Conservation (phyloP, 176 grass and related monocot species). For the Eragrostis nindensis region DNA sequence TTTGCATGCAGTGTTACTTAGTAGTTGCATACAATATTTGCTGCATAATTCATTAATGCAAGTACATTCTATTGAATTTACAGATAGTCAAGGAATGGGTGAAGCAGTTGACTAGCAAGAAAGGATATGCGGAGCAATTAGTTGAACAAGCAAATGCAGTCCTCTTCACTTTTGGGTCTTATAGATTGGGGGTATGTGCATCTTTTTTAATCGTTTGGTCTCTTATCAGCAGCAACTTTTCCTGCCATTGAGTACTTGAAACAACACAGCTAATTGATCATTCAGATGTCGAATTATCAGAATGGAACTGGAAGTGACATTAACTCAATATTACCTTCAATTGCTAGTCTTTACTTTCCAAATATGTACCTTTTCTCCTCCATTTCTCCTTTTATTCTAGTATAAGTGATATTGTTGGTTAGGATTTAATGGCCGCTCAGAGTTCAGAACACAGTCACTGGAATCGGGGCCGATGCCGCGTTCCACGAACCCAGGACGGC, state of each 20-base stretch:
- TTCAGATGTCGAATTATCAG: constrained; percentile 5
- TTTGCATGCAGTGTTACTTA: not conserved
- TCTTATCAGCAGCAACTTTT: constrained; percentile 27
- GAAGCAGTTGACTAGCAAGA: constrained; percentile 69
- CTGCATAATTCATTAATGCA: constrained; percentile 8
- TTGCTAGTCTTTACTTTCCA: not conserved
- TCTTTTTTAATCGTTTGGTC: not conserved
- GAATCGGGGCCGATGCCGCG: too few species aligned
- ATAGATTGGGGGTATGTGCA: constrained; percentile 80
- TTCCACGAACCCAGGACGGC: too few species aligned
- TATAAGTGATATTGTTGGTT: not conserved
- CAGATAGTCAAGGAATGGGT: constrained; percentile 94
- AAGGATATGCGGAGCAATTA: constrained; percentile 81
- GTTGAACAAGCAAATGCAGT: constrained; percentile 86
- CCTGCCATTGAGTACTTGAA: not conserved
- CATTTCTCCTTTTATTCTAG: not conserved
- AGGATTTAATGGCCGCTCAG: not conserved
- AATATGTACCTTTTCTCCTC: not conserved
- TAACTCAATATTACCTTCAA: constrained; percentile 4
- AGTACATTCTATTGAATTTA: constrained; percentile 27
- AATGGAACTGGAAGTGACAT: too few species aligned
- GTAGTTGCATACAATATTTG: not conserved
- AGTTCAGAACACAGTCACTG: constrained; percentile 4
- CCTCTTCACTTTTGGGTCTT: constrained; percentile 96
- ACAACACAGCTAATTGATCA: not conserved